phyloP scores from a whole-genome alignment of 305 asterid species.

The Fraxinus xanthoxyloides region DNA sequence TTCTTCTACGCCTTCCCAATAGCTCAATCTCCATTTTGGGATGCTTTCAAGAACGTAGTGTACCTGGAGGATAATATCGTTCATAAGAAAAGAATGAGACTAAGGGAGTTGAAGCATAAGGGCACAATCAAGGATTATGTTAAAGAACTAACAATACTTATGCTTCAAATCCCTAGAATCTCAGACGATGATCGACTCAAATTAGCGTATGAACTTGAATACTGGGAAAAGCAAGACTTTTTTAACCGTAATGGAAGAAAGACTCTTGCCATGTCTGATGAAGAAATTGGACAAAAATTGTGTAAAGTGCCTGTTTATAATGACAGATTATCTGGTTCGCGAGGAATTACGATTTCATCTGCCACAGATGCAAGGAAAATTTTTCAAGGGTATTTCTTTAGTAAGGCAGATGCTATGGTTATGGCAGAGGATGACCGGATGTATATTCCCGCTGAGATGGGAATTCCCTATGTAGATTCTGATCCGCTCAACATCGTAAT shows the following conservation, averaged over 20 bases:
- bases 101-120: background rate
- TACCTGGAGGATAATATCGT: background rate
- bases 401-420: background rate
- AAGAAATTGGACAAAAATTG: background rate
- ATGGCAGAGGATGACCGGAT: background rate
- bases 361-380: background rate
- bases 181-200: background rate
- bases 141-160: background rate
- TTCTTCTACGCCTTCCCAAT: background rate
- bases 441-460: background rate
- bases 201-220: background rate
- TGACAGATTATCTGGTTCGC: background rate
- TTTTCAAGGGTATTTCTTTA: background rate
- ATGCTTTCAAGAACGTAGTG: background rate
- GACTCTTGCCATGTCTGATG: background rate
- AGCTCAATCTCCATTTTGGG: background rate
- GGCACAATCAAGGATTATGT: background rate
- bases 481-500: background rate
- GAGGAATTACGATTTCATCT: background rate
- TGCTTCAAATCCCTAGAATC: background rate
- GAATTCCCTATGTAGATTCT: background rate
- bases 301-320: background rate
- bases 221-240: background rate
- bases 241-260: background rate
- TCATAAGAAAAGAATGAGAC: background rate